Conservation (phyloP, 768 basidiomycete species). For the Pleurotus tuber-regium region DNA sequence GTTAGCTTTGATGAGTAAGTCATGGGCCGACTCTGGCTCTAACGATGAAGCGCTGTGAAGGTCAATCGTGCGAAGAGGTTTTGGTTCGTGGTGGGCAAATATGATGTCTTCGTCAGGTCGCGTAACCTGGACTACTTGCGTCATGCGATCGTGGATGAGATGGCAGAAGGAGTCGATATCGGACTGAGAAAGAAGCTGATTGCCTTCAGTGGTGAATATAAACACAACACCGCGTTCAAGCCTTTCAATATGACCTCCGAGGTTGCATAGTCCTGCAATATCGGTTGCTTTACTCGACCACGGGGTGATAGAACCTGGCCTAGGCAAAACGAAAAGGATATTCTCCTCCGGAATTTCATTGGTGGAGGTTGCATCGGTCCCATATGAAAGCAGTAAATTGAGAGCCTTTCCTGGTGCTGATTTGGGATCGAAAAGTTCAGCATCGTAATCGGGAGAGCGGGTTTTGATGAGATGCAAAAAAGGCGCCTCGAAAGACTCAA, state of each 20-base stretch:
- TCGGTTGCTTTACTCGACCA: conserved; percentile 99
- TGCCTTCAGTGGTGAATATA: conserved; percentile 49
- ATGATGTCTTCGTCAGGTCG: conserved; percentile 56
- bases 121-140: conserved; percentile 65
- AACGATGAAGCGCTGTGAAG: conserved; percentile 34
- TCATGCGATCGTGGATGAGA: conserved; percentile 95
- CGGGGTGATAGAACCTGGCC: conserved; percentile 91
- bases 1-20: conserved; percentile 75
- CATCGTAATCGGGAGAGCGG: conserved; percentile 39
- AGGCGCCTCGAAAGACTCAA: conserved; percentile 76
- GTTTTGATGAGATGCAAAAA: conserved; percentile 86
- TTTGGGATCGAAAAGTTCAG: conserved; percentile 39
- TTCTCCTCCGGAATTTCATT: conserved; percentile 30
- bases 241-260: conserved; percentile 68
- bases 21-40: conserved; percentile 42
- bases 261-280: conserved; percentile 84
- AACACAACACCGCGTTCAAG: conserved; percentile 84
- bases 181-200: conserved; percentile 36
- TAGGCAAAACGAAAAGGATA: conserved; percentile 72
- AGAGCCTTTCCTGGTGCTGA: conserved; percentile 55
- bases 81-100: conserved; percentile 61
- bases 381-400: conserved; percentile 77
- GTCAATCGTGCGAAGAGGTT: conserved; percentile 69
- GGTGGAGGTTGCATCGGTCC: conserved; percentile 60
- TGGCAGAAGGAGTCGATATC: conserved; percentile 58